Evolutionary conservation across 2,329 filamentous ascomycete genomes (phyloP).

Genomic region (Tolypocladium tundrense): DNA sequence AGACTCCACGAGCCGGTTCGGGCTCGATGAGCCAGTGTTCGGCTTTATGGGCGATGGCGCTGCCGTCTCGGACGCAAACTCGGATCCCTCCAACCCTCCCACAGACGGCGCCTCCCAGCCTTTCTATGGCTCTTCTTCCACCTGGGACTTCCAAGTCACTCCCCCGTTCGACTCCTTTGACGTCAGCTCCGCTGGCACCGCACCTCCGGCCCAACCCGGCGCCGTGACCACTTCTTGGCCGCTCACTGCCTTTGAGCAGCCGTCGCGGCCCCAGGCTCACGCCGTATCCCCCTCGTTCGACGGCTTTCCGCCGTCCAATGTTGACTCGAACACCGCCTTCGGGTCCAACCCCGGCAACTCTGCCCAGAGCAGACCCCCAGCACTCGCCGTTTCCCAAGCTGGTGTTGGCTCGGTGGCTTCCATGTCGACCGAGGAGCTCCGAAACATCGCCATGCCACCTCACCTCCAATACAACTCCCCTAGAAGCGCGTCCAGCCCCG

Average conservation of each 20-base stretch:
- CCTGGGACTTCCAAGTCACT: slow-evolving; percentile 38
- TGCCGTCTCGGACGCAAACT: slow-evolving; percentile 16
- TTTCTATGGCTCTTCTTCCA: slow-evolving; percentile 17
- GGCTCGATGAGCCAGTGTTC: slow-evolving; percentile 32
- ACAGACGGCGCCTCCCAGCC: slow-evolving; percentile 24
- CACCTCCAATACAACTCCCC: slow-evolving; percentile 51
- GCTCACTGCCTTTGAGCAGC: slow-evolving; percentile 23
- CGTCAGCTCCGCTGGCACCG: slow-evolving; percentile 22
- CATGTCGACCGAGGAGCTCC: slow-evolving; percentile 50
- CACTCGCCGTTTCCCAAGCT: slow-evolving; percentile 14
- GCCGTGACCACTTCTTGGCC: slow-evolving; percentile 25
- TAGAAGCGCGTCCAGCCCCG: slow-evolving; percentile 47
- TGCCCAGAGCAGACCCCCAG: slow-evolving; percentile 16
- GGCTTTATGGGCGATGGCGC: slow-evolving; percentile 25
- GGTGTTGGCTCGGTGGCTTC: slow-evolving; percentile 13
- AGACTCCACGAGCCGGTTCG: slow-evolving; percentile 29
- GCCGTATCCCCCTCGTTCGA: slow-evolving; percentile 20
- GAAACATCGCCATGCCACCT: slow-evolving; percentile 54
- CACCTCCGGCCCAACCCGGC: slow-evolving; percentile 21
- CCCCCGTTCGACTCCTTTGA: slow-evolving; percentile 37
- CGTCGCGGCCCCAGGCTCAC: slow-evolving; percentile 6
- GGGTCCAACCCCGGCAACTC: slow-evolving; percentile 10
- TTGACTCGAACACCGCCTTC: slow-evolving; percentile 25
- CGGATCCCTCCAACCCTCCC: slow-evolving; percentile 18
- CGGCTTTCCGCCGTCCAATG: slow-evolving; percentile 19